These are phyloP conservation scores for Phalaenopsis aphrodite DNA, from an alignment of 106 monocot genomes.

Conservation along the genomic window DNA sequence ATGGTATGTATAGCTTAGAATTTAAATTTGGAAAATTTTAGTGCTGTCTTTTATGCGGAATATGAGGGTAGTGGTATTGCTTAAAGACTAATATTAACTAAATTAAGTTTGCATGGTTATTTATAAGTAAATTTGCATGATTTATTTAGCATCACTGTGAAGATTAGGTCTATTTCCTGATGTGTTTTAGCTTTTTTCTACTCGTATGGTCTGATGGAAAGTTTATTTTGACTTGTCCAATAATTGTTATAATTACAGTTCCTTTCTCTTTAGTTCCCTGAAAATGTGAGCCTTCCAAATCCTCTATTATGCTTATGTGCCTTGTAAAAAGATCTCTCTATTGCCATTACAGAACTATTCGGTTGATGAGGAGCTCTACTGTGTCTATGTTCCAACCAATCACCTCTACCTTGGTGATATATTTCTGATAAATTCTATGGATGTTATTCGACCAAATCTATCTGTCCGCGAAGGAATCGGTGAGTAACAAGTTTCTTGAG, in stretches of 20 bases:
- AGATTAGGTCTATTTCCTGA: no score
- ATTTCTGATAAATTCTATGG: conserved; percentile 60
- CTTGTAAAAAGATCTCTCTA: background rate
- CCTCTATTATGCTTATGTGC: background rate
- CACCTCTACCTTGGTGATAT: conserved; percentile 83
- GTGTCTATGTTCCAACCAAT: conserved; percentile 88
- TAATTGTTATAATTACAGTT: background rate
- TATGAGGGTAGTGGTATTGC: no score
- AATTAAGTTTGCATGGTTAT: no score
- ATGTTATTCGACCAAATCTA: conserved; percentile 80
- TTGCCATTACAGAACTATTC: conserved; percentile 41
- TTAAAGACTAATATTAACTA: no score
- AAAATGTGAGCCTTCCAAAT: background rate
- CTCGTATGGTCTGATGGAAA: no score
- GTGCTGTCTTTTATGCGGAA: no score
- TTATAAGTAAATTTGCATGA: no score
- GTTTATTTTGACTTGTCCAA: background rate
- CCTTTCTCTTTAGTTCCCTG: background rate
- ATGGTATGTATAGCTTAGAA: no score
- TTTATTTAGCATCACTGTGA: no score
- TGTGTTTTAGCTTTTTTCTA: no score
- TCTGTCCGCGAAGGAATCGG: conserved; percentile 94
- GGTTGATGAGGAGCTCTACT: conserved; percentile 70
- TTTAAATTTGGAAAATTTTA: no score
- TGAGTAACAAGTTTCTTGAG: conserved; percentile 6